phyloP scores from a whole-genome alignment of 1,284 basidiomycete genomes.

The Puccinia coronata region DNA sequence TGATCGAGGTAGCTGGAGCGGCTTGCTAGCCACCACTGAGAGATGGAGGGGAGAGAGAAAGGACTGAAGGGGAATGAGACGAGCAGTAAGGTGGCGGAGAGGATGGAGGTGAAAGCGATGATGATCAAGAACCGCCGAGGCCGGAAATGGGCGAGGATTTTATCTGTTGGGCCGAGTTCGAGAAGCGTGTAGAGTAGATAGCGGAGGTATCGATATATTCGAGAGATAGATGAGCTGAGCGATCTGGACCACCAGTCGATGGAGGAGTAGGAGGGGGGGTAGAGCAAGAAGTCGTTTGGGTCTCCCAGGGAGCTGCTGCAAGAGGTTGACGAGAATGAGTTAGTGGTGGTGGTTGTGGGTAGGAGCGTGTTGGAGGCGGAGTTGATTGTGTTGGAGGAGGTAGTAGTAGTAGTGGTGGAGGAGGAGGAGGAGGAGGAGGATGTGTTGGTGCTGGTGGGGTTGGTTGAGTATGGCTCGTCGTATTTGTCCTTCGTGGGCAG shows the following conservation, averaged over 20 bases:
- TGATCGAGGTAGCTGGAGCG: neutral
- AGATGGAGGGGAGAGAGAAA: neutral
- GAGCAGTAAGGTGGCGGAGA: slow-evolving; percentile 18
- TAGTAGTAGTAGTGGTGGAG: neutral
- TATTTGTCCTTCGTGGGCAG: slow-evolving; percentile 28
- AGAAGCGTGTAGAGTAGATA: slow-evolving; percentile 12
- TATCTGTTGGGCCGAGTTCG: slow-evolving; percentile 22
- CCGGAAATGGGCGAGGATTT: slow-evolving; percentile 14
- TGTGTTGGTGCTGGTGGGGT: no score
- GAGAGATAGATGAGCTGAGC: slow-evolving; percentile 4
- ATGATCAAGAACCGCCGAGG: slow-evolving; percentile 14
- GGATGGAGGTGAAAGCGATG: slow-evolving; percentile 6
- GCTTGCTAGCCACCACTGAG: neutral
- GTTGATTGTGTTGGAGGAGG: neutral
- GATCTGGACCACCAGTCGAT: slow-evolving; percentile 24
- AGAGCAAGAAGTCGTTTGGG: neutral
- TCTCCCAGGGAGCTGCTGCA: neutral
- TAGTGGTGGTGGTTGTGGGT: neutral
- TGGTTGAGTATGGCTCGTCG: neutral
- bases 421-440: no score
- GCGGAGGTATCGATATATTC: slow-evolving; percentile 11
- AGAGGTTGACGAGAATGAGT: slow-evolving; percentile 4
- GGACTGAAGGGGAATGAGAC: neutral
- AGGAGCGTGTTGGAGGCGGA: no score
- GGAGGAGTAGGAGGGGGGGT: slow-evolving; percentile 6